Base-by-base conservation (phyloP, 495 filamentous ascomycete species). In the Copromyces sp. region DNA sequence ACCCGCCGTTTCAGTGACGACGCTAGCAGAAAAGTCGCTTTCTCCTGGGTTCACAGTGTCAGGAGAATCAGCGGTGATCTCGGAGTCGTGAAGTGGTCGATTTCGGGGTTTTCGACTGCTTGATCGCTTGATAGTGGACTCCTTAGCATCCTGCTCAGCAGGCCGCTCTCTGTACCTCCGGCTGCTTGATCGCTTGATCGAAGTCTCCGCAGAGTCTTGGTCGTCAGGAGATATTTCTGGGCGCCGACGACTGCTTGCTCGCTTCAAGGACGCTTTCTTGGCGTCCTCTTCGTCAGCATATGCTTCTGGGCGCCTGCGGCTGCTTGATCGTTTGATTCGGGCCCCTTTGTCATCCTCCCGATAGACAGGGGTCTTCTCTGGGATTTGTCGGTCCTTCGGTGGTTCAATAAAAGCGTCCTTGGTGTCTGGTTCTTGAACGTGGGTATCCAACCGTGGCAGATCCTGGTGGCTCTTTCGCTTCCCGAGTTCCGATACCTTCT, bases 381-480 rank as follows among this genome's bases (percentile, higher is more conserved):
- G 70, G 47, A 47, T 76, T 40, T 72, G 77, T 41, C 75, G 74
- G 39, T 75, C 78, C 45, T 45, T 73, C 3, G 74, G 76, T 39
- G 70, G 75, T 35, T 69, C 75, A 41, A 75, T 74, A 9, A 74
- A 24, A 1, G 72, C 17, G 20, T 72, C 69, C 4, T 17, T 61
- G 14, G 14, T 61, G 7, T 75, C 75, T 5, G 39, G 61, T 12
- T 74, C n/a, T 1, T 76, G 45, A 8, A 78, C 14, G 7, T 78
- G 73, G 3, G 81, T 83, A 11, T 79, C 75, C 9, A 83, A 75
- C 8, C 74, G 81, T 11, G 81, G 81, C 11, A 83, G 69, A 38
- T 83, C 81, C 68, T 81, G 80, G 45, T 78, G 81, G 69, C 80
- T 82, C 73, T 76, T 80, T 9, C 80, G 77, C 40, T 79, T 80